Evolutionary conservation across 805 yeast species (phyloP), one percentile per base, ranked within the genome.

Genomic region (Cyberlindnera maritima): DNA sequence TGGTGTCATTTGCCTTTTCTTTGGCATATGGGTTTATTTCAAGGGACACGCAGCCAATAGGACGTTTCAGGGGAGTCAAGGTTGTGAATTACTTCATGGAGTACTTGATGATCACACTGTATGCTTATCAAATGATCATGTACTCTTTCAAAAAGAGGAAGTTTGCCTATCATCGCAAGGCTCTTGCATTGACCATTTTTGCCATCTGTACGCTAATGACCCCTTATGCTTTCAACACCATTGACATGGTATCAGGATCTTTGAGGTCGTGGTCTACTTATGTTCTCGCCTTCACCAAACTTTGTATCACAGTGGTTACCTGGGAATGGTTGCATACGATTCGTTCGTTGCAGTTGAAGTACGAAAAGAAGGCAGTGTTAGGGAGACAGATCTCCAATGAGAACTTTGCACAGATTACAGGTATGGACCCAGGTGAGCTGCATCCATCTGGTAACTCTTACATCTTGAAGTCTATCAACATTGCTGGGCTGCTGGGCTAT

Each of bases 271-370:
- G 85, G 71, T 71, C 85, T 59, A 63, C 75, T 0, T 66, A 70
- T 26, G 65, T 77, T 4, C 56, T 72, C 12, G 68, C 76, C 3
- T 70, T 81, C 35, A 56, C 79, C 6, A 76, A 77, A 40, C 69
- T 80, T 14, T 69, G 79, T 31, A 63, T 80, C 4, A 65, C 75
- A 15, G 76, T 82, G 1, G 68, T 79, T 20, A 70, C 80, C 1
- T 83, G 87, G 85, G 88, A 83, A 63, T 80, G 88, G 84, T 62
- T 81, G 10, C 76, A 70, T 55, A 74, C 79, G 37, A 79, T 81
- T 36, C 74, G 77, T 51, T 57, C 69, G 15, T 58, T 77, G 36
- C 83, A 80, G 50, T 69, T 72, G 50, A 63, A 71, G 28, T 61
- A 68, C 25, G 88, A 83, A 51, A 66, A 74, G 41, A 67, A 68